Evolutionary conservation across 768 basidiomycete species (phyloP).

Genomic region (Mycena venus): DNA sequence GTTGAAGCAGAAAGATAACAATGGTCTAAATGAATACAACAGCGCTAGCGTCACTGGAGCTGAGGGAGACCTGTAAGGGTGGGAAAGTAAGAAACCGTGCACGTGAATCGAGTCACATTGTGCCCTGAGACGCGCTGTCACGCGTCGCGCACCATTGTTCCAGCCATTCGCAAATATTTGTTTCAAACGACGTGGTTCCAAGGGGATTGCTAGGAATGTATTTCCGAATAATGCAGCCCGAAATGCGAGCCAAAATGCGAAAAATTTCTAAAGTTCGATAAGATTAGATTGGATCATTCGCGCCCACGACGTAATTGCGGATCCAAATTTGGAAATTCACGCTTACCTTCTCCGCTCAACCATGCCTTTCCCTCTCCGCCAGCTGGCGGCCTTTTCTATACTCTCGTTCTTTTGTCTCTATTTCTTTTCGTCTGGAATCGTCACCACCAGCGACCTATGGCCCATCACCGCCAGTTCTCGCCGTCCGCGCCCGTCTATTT

Average conservation of each 20-base stretch:
- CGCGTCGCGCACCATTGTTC: too few relatives aligned
- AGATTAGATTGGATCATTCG: too few relatives aligned
- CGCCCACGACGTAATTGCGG: background rate
- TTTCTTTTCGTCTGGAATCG: constrained; percentile 52
- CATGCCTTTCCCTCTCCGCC: constrained; percentile 24
- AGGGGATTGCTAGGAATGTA: too few relatives aligned
- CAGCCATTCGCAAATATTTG: too few relatives aligned
- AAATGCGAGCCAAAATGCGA: background rate
- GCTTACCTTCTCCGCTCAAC: background rate
- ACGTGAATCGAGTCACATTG: background rate
- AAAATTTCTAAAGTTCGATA: too few relatives aligned
- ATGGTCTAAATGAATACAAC: background rate
- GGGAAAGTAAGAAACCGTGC: background rate
- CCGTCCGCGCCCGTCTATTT: constrained; percentile 22
- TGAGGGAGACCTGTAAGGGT: background rate
- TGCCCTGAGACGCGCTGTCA: constrained; percentile 1
- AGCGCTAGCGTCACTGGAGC: constrained; percentile 23
- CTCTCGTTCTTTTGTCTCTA: constrained; percentile 59
- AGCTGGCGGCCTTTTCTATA: constrained; percentile 48
- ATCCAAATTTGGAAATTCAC: background rate
- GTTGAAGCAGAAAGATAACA: background rate
- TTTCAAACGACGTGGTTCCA: too few relatives aligned
- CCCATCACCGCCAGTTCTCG: constrained; percentile 13
- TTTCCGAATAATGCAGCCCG: background rate
- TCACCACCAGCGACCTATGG: constrained; percentile 33